Evolutionary conservation across 768 basidiomycete species (phyloP), one percentile per base, ranked within the genome.

Genomic region (Boletus coccyginus): DNA sequence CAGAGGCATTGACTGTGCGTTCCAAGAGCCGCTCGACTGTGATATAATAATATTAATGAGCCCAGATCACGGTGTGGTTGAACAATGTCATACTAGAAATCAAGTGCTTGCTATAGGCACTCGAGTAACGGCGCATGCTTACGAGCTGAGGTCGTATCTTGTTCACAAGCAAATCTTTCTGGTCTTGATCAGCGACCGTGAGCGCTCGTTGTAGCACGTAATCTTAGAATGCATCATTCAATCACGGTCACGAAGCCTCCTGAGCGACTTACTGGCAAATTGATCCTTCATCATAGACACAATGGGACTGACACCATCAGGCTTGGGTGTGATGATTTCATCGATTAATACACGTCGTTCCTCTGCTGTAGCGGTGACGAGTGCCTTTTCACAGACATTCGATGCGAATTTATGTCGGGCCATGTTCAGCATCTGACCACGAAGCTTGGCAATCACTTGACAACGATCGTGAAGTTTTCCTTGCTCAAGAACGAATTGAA

Each of bases 311-410:
- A 83, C 75, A 5, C 88, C 88, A 60, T 92, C 87, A 31, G 78
- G 74, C 58, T 80, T 81, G 13, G 80, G 74, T 3, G 75, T 70
- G 75, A 96, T 81, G 53, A 98, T 84, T 71, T 97, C 95, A 29
- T 92, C 85, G 56, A 98, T 84, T 42, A 98, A 75, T 36, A 72
- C 69, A 10, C 80, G 81, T 44, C 92, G 86, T 58, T 80, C 86
- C 11, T 87, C 85, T 0, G 78, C 35, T 52, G 84, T 81, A 1
- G 89, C 84, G 35, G 79, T 84, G 31, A 85, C 70, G 36, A 96
- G 79, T 7, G 92, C 93, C 72, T 93, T 94, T 74, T 96, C 95
- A 70, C 89, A 90, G 19, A 98, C 96, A 66, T 99, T 98, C 7
- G 94, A 97, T 7, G 93, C 94, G 66, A 92, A 96, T 69, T 96